Evolutionary conservation across 2,329 filamentous ascomycete genomes (phyloP).

Genomic region (Diaporthe sp.): DNA sequence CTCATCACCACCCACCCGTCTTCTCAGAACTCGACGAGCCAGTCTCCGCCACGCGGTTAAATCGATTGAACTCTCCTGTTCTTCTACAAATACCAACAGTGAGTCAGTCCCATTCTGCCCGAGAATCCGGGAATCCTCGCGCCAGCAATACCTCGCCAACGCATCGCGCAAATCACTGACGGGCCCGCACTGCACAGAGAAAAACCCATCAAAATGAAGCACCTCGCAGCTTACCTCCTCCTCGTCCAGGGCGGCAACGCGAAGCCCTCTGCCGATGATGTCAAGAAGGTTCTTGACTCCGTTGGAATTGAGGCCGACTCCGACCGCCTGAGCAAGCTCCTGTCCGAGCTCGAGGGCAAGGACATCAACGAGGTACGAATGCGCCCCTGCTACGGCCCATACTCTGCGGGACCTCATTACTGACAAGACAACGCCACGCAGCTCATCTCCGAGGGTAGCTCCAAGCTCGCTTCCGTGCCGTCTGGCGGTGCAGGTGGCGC

Average conservation of each 20-base stretch:
- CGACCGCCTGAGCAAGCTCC: constrained; percentile 86
- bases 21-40: constrained; percentile 90
- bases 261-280: constrained; percentile 84
- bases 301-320: constrained; percentile 95
- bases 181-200: constrained; percentile 36
- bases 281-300: constrained; percentile 90
- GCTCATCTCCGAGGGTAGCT: constrained; percentile 90
- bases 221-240: constrained; percentile 99
- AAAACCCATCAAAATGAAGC: constrained; percentile 88
- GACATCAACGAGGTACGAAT: constrained; percentile 86
- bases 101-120: constrained; percentile 37
- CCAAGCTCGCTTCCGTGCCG: constrained; percentile 98
- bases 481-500: constrained; percentile 78
- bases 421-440: constrained; percentile 49
- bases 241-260: constrained; percentile 93
- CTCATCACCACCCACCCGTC: constrained; percentile 41
- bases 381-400: neutral
- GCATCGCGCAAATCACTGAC: constrained; percentile 1
- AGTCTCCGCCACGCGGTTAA: constrained; percentile 99
- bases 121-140: neutral
- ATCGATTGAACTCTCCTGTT: constrained; percentile 99
- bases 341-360: constrained; percentile 93
- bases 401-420: constrained; percentile 28
- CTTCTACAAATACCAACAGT: constrained; percentile 45
- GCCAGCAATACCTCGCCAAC: constrained; percentile 12